A percentile compares a stretch with the other conserved stretches of the same genome.
Conservation (phyloP, 768 basidiomycete species). For the Mycena vitilis region DNA sequence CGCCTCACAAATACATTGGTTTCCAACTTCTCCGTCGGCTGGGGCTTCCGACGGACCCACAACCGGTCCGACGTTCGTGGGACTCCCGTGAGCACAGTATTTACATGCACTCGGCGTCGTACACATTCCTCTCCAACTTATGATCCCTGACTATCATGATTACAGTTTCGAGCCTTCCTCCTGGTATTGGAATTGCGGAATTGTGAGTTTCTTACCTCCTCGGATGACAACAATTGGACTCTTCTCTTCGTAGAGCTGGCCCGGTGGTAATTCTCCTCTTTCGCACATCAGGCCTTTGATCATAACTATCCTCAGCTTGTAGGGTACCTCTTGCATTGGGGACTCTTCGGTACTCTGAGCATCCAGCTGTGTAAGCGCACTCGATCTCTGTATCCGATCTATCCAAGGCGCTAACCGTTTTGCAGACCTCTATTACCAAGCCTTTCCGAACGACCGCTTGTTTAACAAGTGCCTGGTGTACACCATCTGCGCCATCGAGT, state of each 20-base stretch:
- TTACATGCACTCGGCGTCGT: background rate
- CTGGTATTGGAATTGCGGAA: background rate
- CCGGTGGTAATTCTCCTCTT: background rate
- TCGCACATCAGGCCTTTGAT: no score
- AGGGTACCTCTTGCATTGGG: slow-evolving; percentile 4
- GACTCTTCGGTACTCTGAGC: slow-evolving; percentile 2
- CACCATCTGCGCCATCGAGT: slow-evolving; percentile 5
- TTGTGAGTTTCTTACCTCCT: background rate
- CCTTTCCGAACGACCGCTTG: slow-evolving; percentile 1
- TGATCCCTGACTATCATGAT: background rate
- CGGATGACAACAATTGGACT: background rate
- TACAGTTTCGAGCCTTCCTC: background rate
- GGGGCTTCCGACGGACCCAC: no score
- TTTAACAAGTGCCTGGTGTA: slow-evolving; percentile 1
- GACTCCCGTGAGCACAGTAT: no score
- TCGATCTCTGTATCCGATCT: no score
- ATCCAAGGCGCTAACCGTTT: no score
- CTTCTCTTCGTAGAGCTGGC: background rate
- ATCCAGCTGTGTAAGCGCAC: background rate
- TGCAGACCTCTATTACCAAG: slow-evolving; percentile 1
- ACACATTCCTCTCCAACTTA: background rate
- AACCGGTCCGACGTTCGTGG: no score
- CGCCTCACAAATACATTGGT: no score
- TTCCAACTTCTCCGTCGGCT: no score
- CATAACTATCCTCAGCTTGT: background rate